Conservation (phyloP, 371 early-diverging fungal species). For the Zychaea mexicana region DNA sequence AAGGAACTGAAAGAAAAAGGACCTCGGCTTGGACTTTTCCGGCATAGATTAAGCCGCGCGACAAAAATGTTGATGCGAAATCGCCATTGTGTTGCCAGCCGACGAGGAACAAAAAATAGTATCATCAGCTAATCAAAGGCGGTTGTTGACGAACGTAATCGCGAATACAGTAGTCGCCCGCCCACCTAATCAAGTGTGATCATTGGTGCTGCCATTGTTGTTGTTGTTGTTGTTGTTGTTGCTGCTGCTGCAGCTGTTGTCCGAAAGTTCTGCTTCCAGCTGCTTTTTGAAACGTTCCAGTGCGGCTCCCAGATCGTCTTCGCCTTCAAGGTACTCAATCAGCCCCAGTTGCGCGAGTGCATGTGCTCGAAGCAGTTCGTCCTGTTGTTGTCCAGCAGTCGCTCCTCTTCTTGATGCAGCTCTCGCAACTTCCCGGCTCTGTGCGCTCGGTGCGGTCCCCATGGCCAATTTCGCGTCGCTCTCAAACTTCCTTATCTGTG, state of each 20-base stretch:
- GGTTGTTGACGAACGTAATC: not conserved
- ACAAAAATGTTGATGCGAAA: not conserved
- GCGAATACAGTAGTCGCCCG: not conserved
- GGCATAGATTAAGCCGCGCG: not conserved
- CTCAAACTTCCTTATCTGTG: not conserved
- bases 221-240: not conserved
- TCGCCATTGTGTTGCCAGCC: not conserved
- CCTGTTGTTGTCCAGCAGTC: slow-evolving; percentile 12
- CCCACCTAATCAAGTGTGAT: not conserved
- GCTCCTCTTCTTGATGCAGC: not conserved
- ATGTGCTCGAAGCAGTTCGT: slow-evolving; percentile 32
- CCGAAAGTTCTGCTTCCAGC: slow-evolving; percentile 23
- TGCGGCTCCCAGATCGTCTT: slow-evolving; percentile 30
- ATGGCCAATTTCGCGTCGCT: not conserved
- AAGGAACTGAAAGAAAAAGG: not conserved
- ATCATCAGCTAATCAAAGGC: not conserved
- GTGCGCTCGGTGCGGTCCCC: not conserved
- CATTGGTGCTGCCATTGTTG: not conserved
- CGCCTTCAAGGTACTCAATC: slow-evolving; percentile 45
- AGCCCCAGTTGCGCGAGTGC: slow-evolving; percentile 39
- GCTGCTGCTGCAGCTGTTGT: not conserved
- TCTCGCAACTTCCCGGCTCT: not conserved
- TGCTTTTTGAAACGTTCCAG: slow-evolving; percentile 41
- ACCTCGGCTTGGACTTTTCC: not conserved
- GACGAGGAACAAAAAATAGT: not conserved